phyloP scores from a whole-genome alignment of 2,329 filamentous ascomycete genomes.

The Xylariaceae sp. region DNA sequence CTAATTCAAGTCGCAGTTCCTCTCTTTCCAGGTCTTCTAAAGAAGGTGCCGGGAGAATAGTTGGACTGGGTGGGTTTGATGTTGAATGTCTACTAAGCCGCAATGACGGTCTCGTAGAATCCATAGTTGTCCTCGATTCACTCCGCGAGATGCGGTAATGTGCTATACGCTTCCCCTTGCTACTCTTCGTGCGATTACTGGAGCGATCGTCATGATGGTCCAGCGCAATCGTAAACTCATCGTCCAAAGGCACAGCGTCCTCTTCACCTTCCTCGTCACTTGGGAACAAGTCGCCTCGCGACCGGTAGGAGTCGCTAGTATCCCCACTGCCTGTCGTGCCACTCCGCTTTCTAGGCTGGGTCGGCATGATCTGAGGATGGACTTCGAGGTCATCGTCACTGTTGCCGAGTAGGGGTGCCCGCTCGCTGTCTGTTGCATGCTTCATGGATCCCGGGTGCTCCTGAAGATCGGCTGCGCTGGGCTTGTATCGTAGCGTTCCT shows the following conservation, averaged over 20 bases:
- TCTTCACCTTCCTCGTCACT: constrained; percentile 84
- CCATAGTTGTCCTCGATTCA: constrained; percentile 58
- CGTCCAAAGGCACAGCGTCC: constrained; percentile 87
- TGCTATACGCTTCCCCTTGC: constrained; percentile 56
- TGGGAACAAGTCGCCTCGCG: constrained; percentile 84
- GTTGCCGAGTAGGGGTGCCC: constrained; percentile 63
- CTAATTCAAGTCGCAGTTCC: constrained; percentile 48
- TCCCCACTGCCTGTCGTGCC: constrained; percentile 75
- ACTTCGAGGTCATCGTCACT: constrained; percentile 12
- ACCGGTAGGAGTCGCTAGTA: constrained; percentile 83
- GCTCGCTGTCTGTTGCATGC: constrained; percentile 50
- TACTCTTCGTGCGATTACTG: constrained; percentile 62
- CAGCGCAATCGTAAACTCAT: constrained; percentile 84
- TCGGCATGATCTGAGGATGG: constrained; percentile 24
- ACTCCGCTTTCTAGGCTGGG: constrained; percentile 62
- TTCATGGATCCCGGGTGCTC: constrained; percentile 68
- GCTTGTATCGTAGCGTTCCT: constrained; percentile 79
- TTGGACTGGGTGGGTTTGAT: constrained; percentile 35
- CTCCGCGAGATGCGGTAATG: constrained; percentile 46
- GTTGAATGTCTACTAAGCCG: constrained; percentile 22
- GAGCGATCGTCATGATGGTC: constrained; percentile 74
- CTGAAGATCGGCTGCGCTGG: constrained; percentile 84
- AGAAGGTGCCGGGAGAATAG: constrained; percentile 42
- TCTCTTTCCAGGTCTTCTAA: constrained; percentile 53
- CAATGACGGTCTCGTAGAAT: constrained; percentile 36